Evolutionary conservation across 1,284 basidiomycete species (phyloP).

Genomic region (Tremellales sp.): DNA sequence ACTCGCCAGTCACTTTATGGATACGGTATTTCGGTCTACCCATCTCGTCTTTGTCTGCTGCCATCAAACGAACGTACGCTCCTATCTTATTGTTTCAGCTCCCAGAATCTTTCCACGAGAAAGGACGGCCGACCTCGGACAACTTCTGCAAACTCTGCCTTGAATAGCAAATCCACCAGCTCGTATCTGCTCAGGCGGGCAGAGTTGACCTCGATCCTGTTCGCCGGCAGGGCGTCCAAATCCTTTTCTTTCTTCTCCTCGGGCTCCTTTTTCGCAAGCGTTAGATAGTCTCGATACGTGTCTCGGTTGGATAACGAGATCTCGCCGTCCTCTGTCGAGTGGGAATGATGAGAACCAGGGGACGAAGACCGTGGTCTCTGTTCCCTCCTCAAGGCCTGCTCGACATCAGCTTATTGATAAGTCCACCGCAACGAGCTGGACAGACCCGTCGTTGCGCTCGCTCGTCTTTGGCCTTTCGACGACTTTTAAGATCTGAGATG

Average conservation of each 20-base stretch:
- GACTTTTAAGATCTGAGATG: slow-evolving; percentile 76
- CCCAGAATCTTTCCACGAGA: background rate
- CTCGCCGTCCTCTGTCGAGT: slow-evolving; percentile 61
- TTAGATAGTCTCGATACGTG: slow-evolving; percentile 55
- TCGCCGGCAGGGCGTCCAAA: slow-evolving; percentile 61
- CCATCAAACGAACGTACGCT: slow-evolving; percentile 73
- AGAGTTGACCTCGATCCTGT: slow-evolving; percentile 62
- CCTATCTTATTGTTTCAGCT: slow-evolving; percentile 51
- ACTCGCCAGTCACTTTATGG: slow-evolving; percentile 70
- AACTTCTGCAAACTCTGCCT: slow-evolving; percentile 28
- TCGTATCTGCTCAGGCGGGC: slow-evolving; percentile 74
- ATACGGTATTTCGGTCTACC: slow-evolving; percentile 70
- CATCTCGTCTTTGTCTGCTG: slow-evolving; percentile 56
- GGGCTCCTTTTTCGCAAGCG: slow-evolving; percentile 54
- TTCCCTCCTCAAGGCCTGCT: slow-evolving; percentile 50
- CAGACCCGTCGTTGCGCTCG: slow-evolving; percentile 30
- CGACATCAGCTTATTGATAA: background rate
- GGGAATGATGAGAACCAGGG: slow-evolving; percentile 23
- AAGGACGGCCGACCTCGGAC: slow-evolving; percentile 20
- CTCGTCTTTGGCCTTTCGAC: slow-evolving; percentile 60
- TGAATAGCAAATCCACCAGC: slow-evolving; percentile 56
- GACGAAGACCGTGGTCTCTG: slow-evolving; percentile 53
- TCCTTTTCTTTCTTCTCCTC: slow-evolving; percentile 57
- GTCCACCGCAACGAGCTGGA: background rate
- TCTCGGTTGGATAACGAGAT: slow-evolving; percentile 63